These are phyloP conservation scores for Lachnellula occidentalis DNA, from an alignment of 2,329 filamentous ascomycete species.

Conservation along the genomic window DNA sequence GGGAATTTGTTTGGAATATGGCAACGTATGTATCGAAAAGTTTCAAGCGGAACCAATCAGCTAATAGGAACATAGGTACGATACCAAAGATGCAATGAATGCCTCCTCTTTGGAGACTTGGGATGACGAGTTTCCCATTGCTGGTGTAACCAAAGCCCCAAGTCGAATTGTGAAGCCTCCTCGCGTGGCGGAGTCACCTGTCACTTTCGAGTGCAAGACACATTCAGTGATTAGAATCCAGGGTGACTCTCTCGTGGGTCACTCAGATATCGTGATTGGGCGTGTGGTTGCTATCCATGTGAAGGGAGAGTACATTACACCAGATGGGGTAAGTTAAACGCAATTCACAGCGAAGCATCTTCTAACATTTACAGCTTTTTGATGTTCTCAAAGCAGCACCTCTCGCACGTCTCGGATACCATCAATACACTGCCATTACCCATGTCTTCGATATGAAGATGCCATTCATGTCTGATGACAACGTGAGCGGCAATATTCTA, in stretches of 20 bases:
- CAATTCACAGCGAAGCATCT: not conserved
- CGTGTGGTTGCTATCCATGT: slow-evolving; percentile 15
- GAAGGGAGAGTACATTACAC: slow-evolving; percentile 15
- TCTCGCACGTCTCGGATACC: slow-evolving; percentile 13
- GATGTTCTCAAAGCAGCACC: slow-evolving; percentile 14
- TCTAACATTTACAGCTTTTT: slow-evolving; percentile 6
- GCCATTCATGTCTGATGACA: slow-evolving; percentile 17
- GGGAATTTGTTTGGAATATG: slow-evolving; percentile 19
- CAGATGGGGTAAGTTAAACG: slow-evolving; percentile 1
- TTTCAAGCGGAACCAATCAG: not conserved
- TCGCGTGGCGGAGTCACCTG: slow-evolving; percentile 14
- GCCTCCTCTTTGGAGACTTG: slow-evolving; percentile 7
- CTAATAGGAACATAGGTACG: not conserved
- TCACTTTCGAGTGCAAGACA: slow-evolving; percentile 13
- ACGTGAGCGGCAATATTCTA: slow-evolving; percentile 4
- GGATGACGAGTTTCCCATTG: slow-evolving; percentile 12
- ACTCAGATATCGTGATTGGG: slow-evolving; percentile 17
- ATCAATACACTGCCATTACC: slow-evolving; percentile 15
- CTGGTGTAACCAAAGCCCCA: slow-evolving; percentile 8
- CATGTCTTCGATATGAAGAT: slow-evolving; percentile 13
- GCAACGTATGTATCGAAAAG: slow-evolving; percentile 8
- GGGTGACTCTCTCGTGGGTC: slow-evolving; percentile 10
- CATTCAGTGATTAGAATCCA: slow-evolving; percentile 12
- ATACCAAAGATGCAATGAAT: slow-evolving; percentile 1
- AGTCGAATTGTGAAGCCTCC: slow-evolving; percentile 10